A percentile compares a stretch with the other conserved stretches of the same genome.
Conservation (phyloP, 73 alveolate genomes). For the Halteria grandinella region DNA sequence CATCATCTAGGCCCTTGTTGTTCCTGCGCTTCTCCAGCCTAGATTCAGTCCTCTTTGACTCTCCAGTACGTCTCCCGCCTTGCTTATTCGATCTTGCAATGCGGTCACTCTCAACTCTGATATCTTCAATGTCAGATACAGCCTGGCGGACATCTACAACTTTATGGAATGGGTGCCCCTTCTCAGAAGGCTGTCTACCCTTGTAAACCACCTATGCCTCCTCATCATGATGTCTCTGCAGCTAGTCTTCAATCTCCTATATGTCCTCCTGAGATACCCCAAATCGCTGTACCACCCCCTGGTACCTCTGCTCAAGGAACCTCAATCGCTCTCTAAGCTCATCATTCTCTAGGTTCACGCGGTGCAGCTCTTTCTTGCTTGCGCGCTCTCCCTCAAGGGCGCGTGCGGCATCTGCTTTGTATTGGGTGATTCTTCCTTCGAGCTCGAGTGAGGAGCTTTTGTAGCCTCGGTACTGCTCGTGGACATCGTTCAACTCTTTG, state of each 20-base stretch:
- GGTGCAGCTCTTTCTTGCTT: conserved; percentile 43
- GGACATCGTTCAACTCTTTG: conserved; percentile 48
- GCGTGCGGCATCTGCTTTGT: neutral
- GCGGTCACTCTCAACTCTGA: no score
- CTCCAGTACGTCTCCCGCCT: no score
- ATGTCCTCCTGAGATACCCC: conserved; percentile 33
- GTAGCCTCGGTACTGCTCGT: conserved; percentile 52
- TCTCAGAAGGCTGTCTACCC: neutral
- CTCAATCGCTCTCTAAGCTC: conserved; percentile 30
- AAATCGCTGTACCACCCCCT: neutral
- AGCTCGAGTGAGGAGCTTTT: conserved; percentile 37
- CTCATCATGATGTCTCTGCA: conserved; percentile 45
- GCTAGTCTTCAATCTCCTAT: conserved; percentile 13
- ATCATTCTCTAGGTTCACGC: conserved; percentile 35
- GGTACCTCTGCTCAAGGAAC: conserved; percentile 35
- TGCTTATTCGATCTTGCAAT: no score
- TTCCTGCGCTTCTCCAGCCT: no score
- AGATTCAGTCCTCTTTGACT: no score
- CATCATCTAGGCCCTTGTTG: no score
- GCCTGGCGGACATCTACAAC: no score
- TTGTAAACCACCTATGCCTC: conserved; percentile 12
- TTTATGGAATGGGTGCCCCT: no score
- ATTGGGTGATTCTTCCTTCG: conserved; percentile 19
- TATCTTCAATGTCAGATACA: no score
- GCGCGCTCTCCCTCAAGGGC: conserved; percentile 52